Evolutionary conservation across 2,329 filamentous ascomycete genomes (phyloP), one percentile per base, ranked within the genome.

Genomic region (Orbilia brochopaga): DNA sequence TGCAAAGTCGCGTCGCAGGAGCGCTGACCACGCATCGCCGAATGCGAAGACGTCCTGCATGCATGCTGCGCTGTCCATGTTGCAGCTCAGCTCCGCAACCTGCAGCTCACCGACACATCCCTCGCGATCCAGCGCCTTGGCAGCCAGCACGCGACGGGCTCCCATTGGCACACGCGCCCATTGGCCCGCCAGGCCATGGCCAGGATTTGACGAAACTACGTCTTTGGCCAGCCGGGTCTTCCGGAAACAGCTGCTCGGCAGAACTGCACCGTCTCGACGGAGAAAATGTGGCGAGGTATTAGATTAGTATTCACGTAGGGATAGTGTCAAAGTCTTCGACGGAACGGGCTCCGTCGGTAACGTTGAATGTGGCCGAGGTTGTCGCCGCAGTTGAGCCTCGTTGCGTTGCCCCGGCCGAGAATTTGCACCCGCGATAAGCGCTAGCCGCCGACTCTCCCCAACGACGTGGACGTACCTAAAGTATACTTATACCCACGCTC

Each of bases 371-470:
- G 27, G 27, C 27, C 27, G 27, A 32, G 27, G 27, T 32, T 8
- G 27, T 32, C 27, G 27, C 27, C 27, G 27, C 27, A 32, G 27
- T 32, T 32, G 27, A 32, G 27, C 4, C 27, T 32, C 8, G 27
- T n/a, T 23, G 27, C 35, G 24, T 54, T 54, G 48, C 8, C 6
- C 55, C 21, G 21, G 15, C 27, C 40, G 21, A 59, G 21, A 55
- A 37, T 19, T 50, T 62, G 60, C 63, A 70, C 40, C 58, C 66
- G 66, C 66, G 55, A 54, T 72, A 70, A 70, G 65, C 65, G 65
- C 59, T 40, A 56, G 46, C 48, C 60, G 60, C 60, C 21, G 32
- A 19, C 23, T 15, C 35, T 11, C 23, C 27, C 3, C 27, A 7
- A 60, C 19, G 30, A 24, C 23, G n/a, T n/a, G n/a, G 1, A 54